phyloP scores from a whole-genome alignment of 345 rosid genomes.

The Syzygium oleosum region DNA sequence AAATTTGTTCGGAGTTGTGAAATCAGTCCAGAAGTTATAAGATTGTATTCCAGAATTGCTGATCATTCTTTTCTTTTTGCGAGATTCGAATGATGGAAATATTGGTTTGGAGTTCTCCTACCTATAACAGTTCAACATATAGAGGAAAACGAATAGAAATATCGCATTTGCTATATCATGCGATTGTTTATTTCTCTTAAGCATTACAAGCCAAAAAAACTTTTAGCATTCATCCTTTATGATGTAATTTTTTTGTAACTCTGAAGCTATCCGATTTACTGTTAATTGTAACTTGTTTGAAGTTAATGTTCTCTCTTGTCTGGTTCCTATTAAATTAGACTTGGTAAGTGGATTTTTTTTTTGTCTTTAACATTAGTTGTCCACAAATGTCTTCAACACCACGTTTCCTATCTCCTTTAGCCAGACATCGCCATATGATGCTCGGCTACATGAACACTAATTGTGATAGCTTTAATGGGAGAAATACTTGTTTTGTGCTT shows the following conservation, averaged over 20 bases:
- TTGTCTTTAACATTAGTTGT: neutral
- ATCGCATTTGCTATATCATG: neutral
- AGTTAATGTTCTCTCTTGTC: neutral
- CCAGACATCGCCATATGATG: neutral
- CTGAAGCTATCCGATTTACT: neutral
- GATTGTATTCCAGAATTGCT: neutral
- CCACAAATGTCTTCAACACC: neutral
- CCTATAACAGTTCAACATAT: neutral
- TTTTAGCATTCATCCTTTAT: neutral
- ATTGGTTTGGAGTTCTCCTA: neutral
- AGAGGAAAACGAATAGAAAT: neutral
- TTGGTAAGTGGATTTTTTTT: neutral
- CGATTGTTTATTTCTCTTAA: neutral
- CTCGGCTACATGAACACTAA: neutral
- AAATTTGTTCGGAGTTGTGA: neutral
- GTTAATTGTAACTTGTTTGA: neutral
- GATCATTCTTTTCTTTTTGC: neutral
- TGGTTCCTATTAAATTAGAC: neutral
- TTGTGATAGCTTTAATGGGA: no score
- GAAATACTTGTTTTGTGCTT: neutral
- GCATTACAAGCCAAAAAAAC: neutral
- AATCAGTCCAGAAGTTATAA: neutral
- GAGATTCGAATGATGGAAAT: neutral
- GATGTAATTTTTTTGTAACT: neutral
- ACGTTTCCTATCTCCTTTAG: neutral